phyloP scores from a whole-genome alignment of 176 grass and related monocot species.

The sorghum (Sorghum bicolor) region Sorghum_bicolor_NCBIv3 NC_012872.2:61316501-61317000 shows the following conservation, averaged over 20 bases:
- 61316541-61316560: constrained; percentile 21
- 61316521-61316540: not conserved
- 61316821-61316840: not conserved
- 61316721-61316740: not conserved
- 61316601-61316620: no score
- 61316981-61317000: not conserved
- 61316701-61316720: constrained; percentile 14
- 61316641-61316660: no score
- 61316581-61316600: no score
- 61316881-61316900: not conserved
- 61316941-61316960: not conserved
- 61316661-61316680: not conserved
- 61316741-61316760: not conserved
- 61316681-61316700: not conserved
- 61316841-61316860: constrained; percentile 40
- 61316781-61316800: not conserved
- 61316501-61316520: not conserved
- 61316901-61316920: not conserved
- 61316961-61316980: not conserved
- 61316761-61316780: constrained; percentile 28
- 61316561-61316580: not conserved
- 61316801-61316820: not conserved
- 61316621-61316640: no score
- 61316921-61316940: not conserved
- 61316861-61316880: constrained; percentile 2